Conservation (phyloP, 1,284 basidiomycete species). For the Melampsora larici-populina region DNA sequence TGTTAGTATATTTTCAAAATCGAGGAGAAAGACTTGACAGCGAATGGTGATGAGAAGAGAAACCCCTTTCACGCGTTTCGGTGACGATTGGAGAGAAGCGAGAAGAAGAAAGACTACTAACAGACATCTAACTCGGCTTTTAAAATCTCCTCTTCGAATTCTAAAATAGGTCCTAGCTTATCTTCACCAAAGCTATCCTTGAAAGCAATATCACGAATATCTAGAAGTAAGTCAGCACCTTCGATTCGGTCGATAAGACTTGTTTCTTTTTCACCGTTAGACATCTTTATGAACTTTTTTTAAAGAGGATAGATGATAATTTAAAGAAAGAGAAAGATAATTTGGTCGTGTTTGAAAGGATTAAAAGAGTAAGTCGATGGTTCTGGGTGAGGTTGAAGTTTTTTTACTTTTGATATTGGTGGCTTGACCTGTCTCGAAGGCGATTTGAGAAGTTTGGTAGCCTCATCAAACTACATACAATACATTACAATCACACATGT, state of each 20-base stretch:
- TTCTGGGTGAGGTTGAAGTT: not conserved
- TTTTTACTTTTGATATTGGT: not conserved
- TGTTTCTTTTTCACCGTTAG: too few relatives aligned
- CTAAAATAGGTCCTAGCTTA: slow-evolving; percentile 20
- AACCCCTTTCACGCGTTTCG: not conserved
- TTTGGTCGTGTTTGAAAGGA: not conserved
- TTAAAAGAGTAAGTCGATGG: not conserved
- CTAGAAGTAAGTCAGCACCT: too few relatives aligned
- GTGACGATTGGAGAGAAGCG: not conserved
- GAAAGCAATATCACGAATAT: not conserved
- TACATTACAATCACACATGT: too few relatives aligned
- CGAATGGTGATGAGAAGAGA: too few relatives aligned
- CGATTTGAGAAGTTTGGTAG: too few relatives aligned
- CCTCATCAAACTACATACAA: too few relatives aligned
- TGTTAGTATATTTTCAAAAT: too few relatives aligned
- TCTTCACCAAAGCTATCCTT: slow-evolving; percentile 13
- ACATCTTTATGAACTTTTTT: too few relatives aligned
- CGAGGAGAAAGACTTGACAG: not conserved
- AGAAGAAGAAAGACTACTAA: not conserved
- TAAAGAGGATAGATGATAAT: too few relatives aligned
- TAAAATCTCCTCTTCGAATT: slow-evolving; percentile 23
- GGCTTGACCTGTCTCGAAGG: too few relatives aligned
- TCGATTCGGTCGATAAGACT: too few relatives aligned
- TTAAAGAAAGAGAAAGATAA: not conserved
- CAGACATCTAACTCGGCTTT: slow-evolving; percentile 33